Base-by-base conservation (phyloP, 129 eudicot genomes). In the Dittrichia graveolens region DNA sequence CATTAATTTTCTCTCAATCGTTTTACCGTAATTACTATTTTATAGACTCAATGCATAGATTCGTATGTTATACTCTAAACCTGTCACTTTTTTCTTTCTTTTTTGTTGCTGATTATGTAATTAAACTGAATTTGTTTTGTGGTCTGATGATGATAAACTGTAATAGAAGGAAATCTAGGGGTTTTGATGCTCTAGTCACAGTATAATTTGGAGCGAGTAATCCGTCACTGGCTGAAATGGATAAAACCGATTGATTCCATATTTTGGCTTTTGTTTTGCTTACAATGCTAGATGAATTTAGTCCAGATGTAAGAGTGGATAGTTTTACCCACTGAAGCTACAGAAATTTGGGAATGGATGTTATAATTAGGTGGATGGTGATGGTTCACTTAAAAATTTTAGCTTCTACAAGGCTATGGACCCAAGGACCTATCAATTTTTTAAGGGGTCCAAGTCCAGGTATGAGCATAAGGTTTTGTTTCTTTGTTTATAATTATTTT, bases 381-480 rank as follows among this genome's bases (percentile, higher is more conserved):
- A 69, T 50, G 71, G 72, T 61, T 70, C 48, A 8, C 63, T 69
- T 50, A 69, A 61, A 41, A 61, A 41, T 13, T 61, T 69, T 69
- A 60, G 76, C 79, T 75, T 75, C 16, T 39, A 46, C 11, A 54
- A 66, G 66, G 58, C 7, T 45, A 75, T 75, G 80, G 34, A 54
- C 59, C 73, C 40, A 38, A 15, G 16, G 58, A 40, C 60, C 45
- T 73, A 35, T 61, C 24, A 13, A 48, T 50, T 45, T 24, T 43
- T 61, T 7, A 68, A 68, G 62, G 75, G 75, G 69, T 58, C 75
- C 74, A 56, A 34, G 13, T 66, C 49, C 40, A 46, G 74, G 41
- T 45, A 9, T 69, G 35, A 65, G 47, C 73, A 75, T 67, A 64
- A 75, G 72, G 13, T 40, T 37, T 75, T 64, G 61, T 40, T 56